phyloP scores from a whole-genome alignment of 345 rosid genomes.

The Populus alba region DNA sequence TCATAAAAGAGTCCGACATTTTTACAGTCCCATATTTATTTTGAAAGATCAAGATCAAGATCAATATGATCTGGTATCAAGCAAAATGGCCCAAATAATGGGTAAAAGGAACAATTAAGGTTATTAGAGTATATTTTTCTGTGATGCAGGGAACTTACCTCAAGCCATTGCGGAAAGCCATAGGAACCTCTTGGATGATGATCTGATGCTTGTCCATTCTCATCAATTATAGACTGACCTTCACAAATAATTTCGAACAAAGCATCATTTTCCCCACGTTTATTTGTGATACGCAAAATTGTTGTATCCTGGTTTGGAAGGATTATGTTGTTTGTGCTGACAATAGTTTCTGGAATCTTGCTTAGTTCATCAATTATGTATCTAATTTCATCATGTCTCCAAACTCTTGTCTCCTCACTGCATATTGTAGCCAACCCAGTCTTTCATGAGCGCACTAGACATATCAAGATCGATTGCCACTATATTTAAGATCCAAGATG shows the following conservation, averaged over 20 bases:
- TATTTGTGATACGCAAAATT: conserved; percentile 69
- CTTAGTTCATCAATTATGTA: conserved; percentile 51
- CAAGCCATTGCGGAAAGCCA: conserved; percentile 94
- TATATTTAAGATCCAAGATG: too few relatives aligned
- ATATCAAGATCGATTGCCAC: too few relatives aligned
- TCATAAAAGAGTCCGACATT: not conserved
- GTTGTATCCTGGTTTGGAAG: conserved; percentile 82
- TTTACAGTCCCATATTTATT: not conserved
- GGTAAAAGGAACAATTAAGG: not conserved
- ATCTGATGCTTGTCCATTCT: conserved; percentile 51
- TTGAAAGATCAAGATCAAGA: too few relatives aligned
- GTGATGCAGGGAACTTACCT: conserved; percentile 44
- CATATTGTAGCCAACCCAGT: too few relatives aligned
- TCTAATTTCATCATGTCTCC: conserved; percentile 61
- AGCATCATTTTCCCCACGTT: conserved; percentile 41
- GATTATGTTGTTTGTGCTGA: conserved; percentile 61
- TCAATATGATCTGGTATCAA: not conserved
- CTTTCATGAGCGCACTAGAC: too few relatives aligned
- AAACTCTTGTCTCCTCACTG: conserved; percentile 68
- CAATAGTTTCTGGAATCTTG: conserved; percentile 65
- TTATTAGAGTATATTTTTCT: not conserved
- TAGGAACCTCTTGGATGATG: conserved; percentile 60
- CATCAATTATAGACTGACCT: conserved; percentile 60
- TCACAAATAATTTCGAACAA: conserved; percentile 66
- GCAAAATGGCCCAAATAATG: not conserved